Base-by-base conservation (phyloP, 169 alveolate species). In the Theileria equi region DNA sequence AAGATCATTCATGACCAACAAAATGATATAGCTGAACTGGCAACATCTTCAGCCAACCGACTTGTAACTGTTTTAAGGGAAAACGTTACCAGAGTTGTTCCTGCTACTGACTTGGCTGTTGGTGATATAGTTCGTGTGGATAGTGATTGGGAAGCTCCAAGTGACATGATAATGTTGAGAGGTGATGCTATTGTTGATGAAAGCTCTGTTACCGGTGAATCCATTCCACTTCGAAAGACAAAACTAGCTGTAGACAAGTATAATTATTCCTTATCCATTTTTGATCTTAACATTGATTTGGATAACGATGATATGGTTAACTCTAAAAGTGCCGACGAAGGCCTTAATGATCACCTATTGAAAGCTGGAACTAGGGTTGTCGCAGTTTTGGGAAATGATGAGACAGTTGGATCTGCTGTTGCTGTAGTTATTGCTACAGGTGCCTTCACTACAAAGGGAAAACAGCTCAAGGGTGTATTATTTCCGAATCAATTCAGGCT, bases 351-450 rank as follows among this genome's bases (percentile, higher is more conserved):
- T 0, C 69, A 86, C 66, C 62, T 86, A 5, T 60, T 86, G 16
- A 81, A 86, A 53, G 85, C 92, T 5, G 92, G 92, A 13, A 86
- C 92, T 10, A 70, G 79, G 28, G 76, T 86, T 3, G 50, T 86
- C 28, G 64, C 92, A 1, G 85, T 82, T 8, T 45, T 86, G 17
- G 88, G 88, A 23, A 63, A 66, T 26, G 67, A 82, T 45, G 90
- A 86, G 16, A 71, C 59, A 19, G 65, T 83, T n/a, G 78, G 70
- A 17, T 65, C 80, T 23, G 81, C 86, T 16, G 86, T 77, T 29
- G 96, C 92, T n/a, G 91, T 94, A 25, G 98, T 95, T 1, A 89
- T 91, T 19, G 91, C 94, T 49, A 95, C 96, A 0, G 95, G 96
- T 29, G 92, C 89, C 68, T 85, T 74, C 45, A 95, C 98, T 1